These are phyloP conservation scores for Podaxis rugospora DNA, from an alignment of 768 basidiomycete genomes.

Conservation along the genomic window DNA sequence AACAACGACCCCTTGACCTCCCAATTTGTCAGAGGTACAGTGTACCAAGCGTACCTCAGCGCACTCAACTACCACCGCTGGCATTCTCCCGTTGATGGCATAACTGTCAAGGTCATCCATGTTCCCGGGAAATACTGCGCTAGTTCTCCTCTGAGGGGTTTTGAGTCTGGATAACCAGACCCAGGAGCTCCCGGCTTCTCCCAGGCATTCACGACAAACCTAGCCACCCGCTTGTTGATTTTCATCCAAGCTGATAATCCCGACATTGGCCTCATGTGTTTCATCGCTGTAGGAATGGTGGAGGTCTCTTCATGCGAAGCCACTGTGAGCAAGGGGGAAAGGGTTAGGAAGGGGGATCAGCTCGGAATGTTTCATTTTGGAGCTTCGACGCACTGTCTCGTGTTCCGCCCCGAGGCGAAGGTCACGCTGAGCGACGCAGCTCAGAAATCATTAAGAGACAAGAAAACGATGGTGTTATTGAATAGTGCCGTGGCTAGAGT, in stretches of 20 bases:
- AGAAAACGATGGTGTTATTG: not conserved
- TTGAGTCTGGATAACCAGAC: slow-evolving; percentile 13
- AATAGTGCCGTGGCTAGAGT: not conserved
- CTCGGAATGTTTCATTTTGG: slow-evolving; percentile 65
- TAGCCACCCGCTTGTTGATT: slow-evolving; percentile 48
- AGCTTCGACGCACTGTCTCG: slow-evolving; percentile 43
- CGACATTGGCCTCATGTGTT: slow-evolving; percentile 51
- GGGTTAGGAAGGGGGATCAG: slow-evolving; percentile 49
- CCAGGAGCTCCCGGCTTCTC: slow-evolving; percentile 19
- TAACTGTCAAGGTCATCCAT: slow-evolving; percentile 32
- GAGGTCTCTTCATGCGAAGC: slow-evolving; percentile 59
- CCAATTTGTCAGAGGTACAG: slow-evolving; percentile 45
- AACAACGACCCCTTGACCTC: slow-evolving; percentile 33
- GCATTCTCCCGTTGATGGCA: slow-evolving; percentile 53
- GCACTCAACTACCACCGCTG: slow-evolving; percentile 58
- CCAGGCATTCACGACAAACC: slow-evolving; percentile 36
- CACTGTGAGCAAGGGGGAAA: slow-evolving; percentile 41
- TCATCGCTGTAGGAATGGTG: slow-evolving; percentile 55
- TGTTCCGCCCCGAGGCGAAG: slow-evolving; percentile 4
- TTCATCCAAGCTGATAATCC: slow-evolving; percentile 53
- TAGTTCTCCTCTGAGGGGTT: slow-evolving; percentile 21
- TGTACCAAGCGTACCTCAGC: slow-evolving; percentile 56
- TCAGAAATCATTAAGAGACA: not conserved
- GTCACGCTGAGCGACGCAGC: not conserved
- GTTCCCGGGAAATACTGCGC: slow-evolving; percentile 52